Evolutionary conservation across 169 alveolate species (phyloP), one percentile per base, ranked within the genome.

Genomic region (Eimeria sp.): DNA sequence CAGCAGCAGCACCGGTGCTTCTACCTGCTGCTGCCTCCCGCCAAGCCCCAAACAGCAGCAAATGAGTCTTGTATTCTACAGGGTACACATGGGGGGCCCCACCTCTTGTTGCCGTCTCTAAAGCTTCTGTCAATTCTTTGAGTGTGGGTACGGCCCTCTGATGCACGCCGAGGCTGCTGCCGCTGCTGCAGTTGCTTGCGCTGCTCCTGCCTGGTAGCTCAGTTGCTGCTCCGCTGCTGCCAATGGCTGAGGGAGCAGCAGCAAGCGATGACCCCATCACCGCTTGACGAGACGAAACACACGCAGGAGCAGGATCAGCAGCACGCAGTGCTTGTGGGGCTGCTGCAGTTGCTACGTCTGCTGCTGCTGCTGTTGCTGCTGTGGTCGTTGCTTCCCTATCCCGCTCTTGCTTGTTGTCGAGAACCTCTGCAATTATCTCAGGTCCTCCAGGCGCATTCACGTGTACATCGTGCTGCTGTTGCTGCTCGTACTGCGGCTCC

Each of bases 31-130:
- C 51, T 34, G 78, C 78, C 78, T 84, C 78, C 14, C 92, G 57
- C 57, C 92, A n/a, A 34, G 92, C 92, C 40, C 92, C 92, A 84
- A 84, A 84, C 14, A 84, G 92, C 57, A 84, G 92, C 92, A 84
- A 43, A n/a, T 84, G 92, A 30, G 78, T 30, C 34, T 84, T 18
- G 61, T 58, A 84, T 25, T 30, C 92, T 4, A 25, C 92, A 11
- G 51, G 78, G 92, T 30, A n/a, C 54, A 49, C 89, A 18, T 72
- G 30, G 18, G 34, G 40, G 54, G 92, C 92, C 78, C 78, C 61
- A 7, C 92, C 92, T 0, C 80, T 84, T 84, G 92, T 57, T 58
- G 92, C 92, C 13, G 63, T 80, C 2, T 84, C 22, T 11, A 84
- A 70, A 14, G 34, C 80, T 61, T 84, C 61, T 7, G 75, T 84